Conservation (phyloP, 805 yeast species). For the Saccharomycopsis malanga region DNA sequence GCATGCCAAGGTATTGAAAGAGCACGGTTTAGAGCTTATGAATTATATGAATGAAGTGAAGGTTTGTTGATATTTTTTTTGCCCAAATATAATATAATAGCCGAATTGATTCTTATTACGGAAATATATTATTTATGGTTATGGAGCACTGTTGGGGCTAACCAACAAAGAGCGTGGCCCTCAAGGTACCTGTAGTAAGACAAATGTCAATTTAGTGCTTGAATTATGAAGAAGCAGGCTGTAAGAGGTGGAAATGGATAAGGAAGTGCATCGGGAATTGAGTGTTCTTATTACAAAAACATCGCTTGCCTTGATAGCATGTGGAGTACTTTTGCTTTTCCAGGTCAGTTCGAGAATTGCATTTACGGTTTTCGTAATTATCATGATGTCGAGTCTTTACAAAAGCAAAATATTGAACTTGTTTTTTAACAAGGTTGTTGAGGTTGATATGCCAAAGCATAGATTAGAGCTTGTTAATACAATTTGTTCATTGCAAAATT, state of each 20-base stretch:
- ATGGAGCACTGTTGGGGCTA: no score
- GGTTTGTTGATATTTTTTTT: no score
- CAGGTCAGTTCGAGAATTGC: neutral
- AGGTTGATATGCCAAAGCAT: conserved; percentile 22
- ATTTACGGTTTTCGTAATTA: neutral
- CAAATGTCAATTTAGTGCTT: no score
- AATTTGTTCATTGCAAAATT: conserved; percentile 40
- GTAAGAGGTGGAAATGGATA: neutral
- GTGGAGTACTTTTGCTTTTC: neutral
- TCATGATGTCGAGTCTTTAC: neutral
- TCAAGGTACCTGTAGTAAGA: no score
- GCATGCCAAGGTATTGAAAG: no score
- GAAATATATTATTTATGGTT: no score
- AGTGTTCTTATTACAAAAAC: neutral
- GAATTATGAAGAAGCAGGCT: no score
- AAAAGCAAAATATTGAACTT: conserved; percentile 13
- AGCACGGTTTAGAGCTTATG: no score
- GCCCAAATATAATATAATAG: no score
- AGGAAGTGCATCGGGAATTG: neutral
- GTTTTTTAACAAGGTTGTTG: conserved; percentile 24
- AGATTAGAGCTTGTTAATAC: conserved; percentile 33
- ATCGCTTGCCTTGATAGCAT: neutral
- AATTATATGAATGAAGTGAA: no score
- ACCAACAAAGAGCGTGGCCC: no score
- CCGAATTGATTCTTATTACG: no score